A percentile compares a stretch with the other conserved stretches of the same genome.
Evolutionary conservation across 352 stramenopile genomes (phyloP).

Genomic region (Plasmopara halstedii): DNA sequence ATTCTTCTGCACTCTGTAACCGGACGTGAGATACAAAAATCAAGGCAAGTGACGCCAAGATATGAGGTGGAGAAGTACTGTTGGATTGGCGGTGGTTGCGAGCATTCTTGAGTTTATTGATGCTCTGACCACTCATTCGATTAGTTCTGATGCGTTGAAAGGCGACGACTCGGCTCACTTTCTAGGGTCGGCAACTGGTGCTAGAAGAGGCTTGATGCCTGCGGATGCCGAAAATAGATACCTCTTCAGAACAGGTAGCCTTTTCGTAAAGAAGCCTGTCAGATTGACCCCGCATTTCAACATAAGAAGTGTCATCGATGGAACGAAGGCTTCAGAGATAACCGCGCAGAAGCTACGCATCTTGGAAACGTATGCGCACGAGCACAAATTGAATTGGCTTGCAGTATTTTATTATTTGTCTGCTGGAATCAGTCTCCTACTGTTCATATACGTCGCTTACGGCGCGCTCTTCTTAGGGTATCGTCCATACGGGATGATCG

Average conservation of each 20-base stretch:
- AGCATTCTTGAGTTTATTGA: neutral
- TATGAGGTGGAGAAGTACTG: neutral
- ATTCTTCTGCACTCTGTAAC: neutral
- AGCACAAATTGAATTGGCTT: neutral
- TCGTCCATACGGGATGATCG: neutral
- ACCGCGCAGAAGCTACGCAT: neutral
- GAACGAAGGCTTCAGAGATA: neutral
- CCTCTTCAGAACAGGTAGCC: neutral
- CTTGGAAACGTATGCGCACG: neutral
- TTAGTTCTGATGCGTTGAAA: neutral
- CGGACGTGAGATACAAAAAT: neutral
- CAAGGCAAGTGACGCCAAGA: neutral
- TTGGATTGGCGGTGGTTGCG: neutral
- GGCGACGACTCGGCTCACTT: neutral
- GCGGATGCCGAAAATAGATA: neutral
- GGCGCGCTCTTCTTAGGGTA: neutral
- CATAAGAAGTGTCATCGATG: neutral
- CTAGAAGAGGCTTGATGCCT: neutral
- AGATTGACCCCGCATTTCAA: neutral
- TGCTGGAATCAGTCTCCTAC: neutral
- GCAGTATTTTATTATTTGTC: neutral
- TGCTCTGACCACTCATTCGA: neutral
- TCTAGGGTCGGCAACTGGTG: neutral
- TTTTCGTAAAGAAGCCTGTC: neutral
- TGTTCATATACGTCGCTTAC: neutral